These are phyloP conservation scores for Syzygium grande DNA, from an alignment of 345 rosid genomes.

Conservation along the genomic window DNA sequence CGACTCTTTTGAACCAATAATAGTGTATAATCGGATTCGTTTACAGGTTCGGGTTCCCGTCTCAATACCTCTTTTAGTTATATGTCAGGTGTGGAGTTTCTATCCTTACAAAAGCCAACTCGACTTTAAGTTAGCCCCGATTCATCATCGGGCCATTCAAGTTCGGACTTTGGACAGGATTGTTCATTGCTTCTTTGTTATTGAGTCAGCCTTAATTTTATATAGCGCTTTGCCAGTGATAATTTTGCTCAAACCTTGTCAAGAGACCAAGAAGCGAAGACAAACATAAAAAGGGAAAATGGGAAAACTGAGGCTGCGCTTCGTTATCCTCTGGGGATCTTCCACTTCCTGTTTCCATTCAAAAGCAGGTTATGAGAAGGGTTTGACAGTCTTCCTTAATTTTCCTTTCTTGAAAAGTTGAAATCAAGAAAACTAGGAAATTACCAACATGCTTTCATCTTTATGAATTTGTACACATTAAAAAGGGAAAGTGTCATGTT, in stretches of 20 bases:
- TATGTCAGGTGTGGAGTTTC: neutral
- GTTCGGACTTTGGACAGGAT: neutral
- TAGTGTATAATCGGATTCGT: neutral
- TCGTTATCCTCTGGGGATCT: neutral
- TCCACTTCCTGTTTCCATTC: neutral
- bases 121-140: neutral
- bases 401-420: neutral
- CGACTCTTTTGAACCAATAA: neutral
- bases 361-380: neutral
- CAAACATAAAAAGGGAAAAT: neutral
- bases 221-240: neutral
- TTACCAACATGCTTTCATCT: neutral
- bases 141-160: neutral
- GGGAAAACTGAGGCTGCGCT: neutral
- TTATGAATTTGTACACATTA: neutral
- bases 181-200: neutral
- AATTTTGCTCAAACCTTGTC: neutral
- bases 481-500: neutral
- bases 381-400: neutral
- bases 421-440: neutral
- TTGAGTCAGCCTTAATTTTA: neutral
- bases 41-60: neutral
- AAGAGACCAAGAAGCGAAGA: neutral
- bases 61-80: neutral
- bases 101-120: neutral